Evolutionary conservation across 192 early-diverging fungal genomes (phyloP), one percentile per base, ranked within the genome.

Genomic region (Linnemannia elongata): DNA sequence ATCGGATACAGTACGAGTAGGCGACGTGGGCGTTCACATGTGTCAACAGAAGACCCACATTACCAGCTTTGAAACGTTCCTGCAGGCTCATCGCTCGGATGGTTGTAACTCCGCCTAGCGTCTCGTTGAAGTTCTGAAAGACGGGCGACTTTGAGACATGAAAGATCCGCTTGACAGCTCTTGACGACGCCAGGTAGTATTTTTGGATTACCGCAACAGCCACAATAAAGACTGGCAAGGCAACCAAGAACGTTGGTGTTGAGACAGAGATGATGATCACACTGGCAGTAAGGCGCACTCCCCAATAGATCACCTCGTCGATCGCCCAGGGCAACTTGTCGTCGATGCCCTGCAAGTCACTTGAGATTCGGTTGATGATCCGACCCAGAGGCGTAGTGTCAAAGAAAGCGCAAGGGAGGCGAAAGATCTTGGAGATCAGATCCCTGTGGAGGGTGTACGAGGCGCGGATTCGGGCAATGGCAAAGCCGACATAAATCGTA

Each of bases 121-220:
- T 94, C 89, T 99, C 96, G 75, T 91, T 93, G 81, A 97, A 97
- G 79, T 95, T 89, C 3, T 96, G 92, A 79, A 93, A 96, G 18
- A 97, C 91, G 4, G 97, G 97, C 6, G 93, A 94, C 22, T 94
- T 91, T 13, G 94, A 90, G n/a, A 94, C 89, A 35, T 85, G 79
- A 9, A 84, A 80, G 12, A 85, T 85, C 4, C 98, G 94, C 91
- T 99, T 98, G 69, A 99, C 84, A 78, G 97, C 97, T 66, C 97
- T 91, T 12, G 96, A 95, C 1, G 94, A 89, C 20, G 89, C 89
- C 63, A 98, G 88, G 74, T 97, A 98, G 82, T 92, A 94, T 0
- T 79, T 54, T n/a, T 94, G 94, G 55, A 97, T 85, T 0, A 71
- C 24, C 4, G 47, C n/a, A 12, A 47, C 42, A 47, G 39, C 30